phyloP scores from a whole-genome alignment of 345 rosid species.

The Salix viminalis region DNA sequence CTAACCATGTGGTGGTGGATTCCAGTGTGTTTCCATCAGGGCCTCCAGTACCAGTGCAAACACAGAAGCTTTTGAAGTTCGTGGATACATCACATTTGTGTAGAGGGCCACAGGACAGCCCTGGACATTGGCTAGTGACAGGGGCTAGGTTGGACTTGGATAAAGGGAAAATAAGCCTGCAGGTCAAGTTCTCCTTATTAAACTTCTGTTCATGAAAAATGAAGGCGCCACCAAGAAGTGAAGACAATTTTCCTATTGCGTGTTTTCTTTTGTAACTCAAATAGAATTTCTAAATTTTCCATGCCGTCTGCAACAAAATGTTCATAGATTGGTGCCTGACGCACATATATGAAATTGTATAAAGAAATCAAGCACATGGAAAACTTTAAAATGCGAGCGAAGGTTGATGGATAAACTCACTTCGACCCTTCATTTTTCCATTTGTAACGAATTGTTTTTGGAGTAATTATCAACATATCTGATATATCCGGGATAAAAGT shows the following conservation, averaged over 20 bases:
- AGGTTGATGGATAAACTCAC: too few relatives aligned
- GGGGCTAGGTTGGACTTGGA: slow-evolving; percentile 70
- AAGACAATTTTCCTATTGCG: neutral
- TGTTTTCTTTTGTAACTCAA: neutral
- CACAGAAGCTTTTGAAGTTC: slow-evolving; percentile 62
- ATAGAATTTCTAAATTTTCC: neutral
- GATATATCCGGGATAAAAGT: too few relatives aligned
- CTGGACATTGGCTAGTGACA: slow-evolving; percentile 91
- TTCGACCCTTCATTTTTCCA: too few relatives aligned
- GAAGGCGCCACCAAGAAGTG: neutral
- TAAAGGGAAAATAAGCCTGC: slow-evolving; percentile 69
- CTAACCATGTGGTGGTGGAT: slow-evolving; percentile 46
- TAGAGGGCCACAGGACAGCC: slow-evolving; percentile 76
- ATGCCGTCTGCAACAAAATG: neutral
- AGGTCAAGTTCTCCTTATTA: slow-evolving; percentile 72
- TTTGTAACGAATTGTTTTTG: too few relatives aligned
- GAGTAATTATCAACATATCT: too few relatives aligned
- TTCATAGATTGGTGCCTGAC: neutral
- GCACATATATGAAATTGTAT: neutral
- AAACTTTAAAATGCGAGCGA: too few relatives aligned
- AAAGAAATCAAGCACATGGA: too few relatives aligned
- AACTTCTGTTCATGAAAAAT: slow-evolving; percentile 12
- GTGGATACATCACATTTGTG: slow-evolving; percentile 68
- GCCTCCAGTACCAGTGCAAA: slow-evolving; percentile 73
- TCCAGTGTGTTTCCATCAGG: slow-evolving; percentile 80